A percentile compares a stretch with the other conserved stretches of the same genome.
These are phyloP conservation scores for Vaccinium vitisidaea DNA, from an alignment of 148 eudicot genomes.

Conservation along the genomic window DNA sequence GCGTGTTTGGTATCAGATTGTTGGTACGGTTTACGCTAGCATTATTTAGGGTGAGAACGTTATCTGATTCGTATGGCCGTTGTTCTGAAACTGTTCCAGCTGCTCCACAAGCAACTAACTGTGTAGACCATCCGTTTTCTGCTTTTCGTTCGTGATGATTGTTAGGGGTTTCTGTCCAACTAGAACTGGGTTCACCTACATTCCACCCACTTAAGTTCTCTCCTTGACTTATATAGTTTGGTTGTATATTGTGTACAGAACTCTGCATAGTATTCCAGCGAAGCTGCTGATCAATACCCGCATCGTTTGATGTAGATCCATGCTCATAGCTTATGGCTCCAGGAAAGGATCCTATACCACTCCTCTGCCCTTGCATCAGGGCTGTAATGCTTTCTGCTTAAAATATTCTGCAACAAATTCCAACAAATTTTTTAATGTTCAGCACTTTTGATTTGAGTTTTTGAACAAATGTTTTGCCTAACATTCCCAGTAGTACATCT, in stretches of 20 bases:
- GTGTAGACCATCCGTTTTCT: constrained; percentile 22
- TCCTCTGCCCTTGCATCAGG: constrained; percentile 90
- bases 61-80: constrained; percentile 35
- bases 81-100: constrained; percentile 35
- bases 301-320: constrained; percentile 58
- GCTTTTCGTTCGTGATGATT: constrained; percentile 26
- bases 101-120: constrained; percentile 20
- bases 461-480: neutral
- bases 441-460: neutral
- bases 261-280: constrained; percentile 62
- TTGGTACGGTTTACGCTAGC: constrained; percentile 38
- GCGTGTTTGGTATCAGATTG: constrained; percentile 26
- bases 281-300: constrained; percentile 56
- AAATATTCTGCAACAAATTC: constrained; percentile 7
- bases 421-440: neutral
- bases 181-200: constrained; percentile 43
- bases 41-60: constrained; percentile 35
- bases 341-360: constrained; percentile 73
- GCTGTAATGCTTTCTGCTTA: constrained; percentile 17
- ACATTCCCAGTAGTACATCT: no score
- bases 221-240: constrained; percentile 35
- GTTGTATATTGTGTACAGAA: constrained; percentile 44
- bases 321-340: constrained; percentile 67
- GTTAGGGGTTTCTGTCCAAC: constrained; percentile 16
- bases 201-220: constrained; percentile 37